Conservation (phyloP, 202 grass and related monocot species). For the Thinopyrum obtusiflorum region DNA sequence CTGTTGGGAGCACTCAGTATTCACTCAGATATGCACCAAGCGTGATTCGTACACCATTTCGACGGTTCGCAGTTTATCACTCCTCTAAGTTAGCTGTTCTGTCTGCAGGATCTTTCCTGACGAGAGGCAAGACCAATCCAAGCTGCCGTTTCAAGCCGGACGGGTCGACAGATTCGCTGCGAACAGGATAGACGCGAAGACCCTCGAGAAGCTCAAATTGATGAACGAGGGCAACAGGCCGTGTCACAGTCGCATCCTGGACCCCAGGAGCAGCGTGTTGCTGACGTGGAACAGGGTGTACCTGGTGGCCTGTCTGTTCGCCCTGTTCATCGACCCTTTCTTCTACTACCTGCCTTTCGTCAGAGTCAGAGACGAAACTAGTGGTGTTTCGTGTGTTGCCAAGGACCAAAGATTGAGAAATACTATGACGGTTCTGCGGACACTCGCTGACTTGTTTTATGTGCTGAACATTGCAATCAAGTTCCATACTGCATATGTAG, state of each 20-base stretch:
- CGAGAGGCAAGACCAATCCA: conserved; percentile 53
- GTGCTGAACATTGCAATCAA: conserved; percentile 70
- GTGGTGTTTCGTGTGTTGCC: conserved; percentile 36
- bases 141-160: conserved; percentile 41
- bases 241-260: conserved; percentile 49
- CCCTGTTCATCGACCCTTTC: conserved; percentile 79
- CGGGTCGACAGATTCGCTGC: conserved; percentile 49
- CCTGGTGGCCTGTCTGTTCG: conserved; percentile 61
- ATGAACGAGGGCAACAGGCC: conserved; percentile 40
- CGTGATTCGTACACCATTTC: background rate
- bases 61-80: background rate
- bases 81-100: background rate
- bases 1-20: background rate
- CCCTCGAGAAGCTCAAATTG: conserved; percentile 44
- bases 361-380: background rate
- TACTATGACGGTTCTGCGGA: conserved; percentile 53
- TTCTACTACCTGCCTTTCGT: conserved; percentile 70
- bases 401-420: conserved; percentile 45
- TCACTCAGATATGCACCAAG: background rate
- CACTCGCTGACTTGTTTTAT: conserved; percentile 81
- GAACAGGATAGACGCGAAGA: conserved; percentile 41
- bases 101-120: conserved; percentile 71
- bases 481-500: conserved; percentile 81
- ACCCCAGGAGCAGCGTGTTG: conserved; percentile 58
- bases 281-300: conserved; percentile 75